A percentile compares a stretch with the other conserved stretches of the same genome.
These are phyloP conservation scores for Candida tropicalis DNA, from an alignment of 1,139 yeast species.

Conservation along the genomic window DNA sequence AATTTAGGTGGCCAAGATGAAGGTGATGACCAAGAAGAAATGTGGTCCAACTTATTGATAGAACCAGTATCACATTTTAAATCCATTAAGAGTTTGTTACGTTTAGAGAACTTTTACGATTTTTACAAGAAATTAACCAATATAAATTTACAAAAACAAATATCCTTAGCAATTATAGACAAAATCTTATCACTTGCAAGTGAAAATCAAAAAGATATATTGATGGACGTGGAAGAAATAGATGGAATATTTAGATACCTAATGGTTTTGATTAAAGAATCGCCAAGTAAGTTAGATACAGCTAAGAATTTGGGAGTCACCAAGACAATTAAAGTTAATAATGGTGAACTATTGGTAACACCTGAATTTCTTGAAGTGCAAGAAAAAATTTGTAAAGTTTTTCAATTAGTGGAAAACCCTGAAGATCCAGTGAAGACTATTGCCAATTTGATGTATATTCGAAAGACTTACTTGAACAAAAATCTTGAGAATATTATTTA, in stretches of 20 bases:
- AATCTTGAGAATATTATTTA: constrained; percentile 57
- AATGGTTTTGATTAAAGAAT: constrained; percentile 38
- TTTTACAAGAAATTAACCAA: constrained; percentile 42
- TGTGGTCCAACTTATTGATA: constrained; percentile 57
- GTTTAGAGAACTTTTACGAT: constrained; percentile 42
- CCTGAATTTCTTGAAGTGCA: constrained; percentile 55
- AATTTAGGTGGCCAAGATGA: constrained; percentile 30
- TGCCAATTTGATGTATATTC: constrained; percentile 55
- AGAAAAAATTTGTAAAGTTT: constrained; percentile 69
- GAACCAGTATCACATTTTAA: constrained; percentile 55
- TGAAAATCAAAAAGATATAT: constrained; percentile 20
- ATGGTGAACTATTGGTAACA: constrained; percentile 34
- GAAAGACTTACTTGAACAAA: constrained; percentile 58
- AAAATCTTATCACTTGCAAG: constrained; percentile 28
- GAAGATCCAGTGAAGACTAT: constrained; percentile 51
- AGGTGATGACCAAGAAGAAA: constrained; percentile 27
- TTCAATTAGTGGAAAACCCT: constrained; percentile 57
- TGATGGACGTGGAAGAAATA: constrained; percentile 36
- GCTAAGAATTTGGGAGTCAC: constrained; percentile 43
- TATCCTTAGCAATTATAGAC: constrained; percentile 46
- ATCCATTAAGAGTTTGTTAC: constrained; percentile 31
- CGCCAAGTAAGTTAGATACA: constrained; percentile 30
- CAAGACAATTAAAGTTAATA: constrained; percentile 32
- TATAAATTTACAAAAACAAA: constrained; percentile 35
- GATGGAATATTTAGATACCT: constrained; percentile 49